Percentiles rank a stretch among this genome's conserved stretches.
Evolutionary conservation across 2,329 filamentous ascomycete species (phyloP).

Genomic region (Lecanicillium sp.): DNA sequence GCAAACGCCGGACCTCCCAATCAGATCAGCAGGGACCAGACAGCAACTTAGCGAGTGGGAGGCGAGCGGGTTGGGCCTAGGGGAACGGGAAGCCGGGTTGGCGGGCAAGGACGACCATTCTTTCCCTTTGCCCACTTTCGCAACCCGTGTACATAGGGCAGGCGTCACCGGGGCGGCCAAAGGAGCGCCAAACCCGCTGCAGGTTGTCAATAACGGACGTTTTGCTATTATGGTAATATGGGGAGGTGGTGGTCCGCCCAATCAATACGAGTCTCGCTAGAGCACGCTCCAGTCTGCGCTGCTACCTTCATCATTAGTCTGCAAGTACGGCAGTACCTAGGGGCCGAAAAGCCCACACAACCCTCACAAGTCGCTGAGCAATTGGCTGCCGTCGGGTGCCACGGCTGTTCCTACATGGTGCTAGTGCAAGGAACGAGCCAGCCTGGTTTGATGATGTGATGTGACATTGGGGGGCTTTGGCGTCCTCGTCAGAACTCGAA

Average conservation of each 20-base stretch:
- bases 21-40: slow-evolving; percentile 1
- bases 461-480: too few species aligned
- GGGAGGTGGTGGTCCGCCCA: neutral
- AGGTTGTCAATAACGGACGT: neutral
- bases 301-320: too few species aligned
- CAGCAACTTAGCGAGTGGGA: neutral
- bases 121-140: neutral
- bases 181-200: too few species aligned
- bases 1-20: neutral
- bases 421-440: neutral
- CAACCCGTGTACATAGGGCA: slow-evolving; percentile 5
- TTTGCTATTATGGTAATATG: neutral
- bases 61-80: neutral
- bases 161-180: slow-evolving; percentile 6
- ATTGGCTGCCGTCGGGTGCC: neutral
- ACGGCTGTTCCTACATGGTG: neutral
- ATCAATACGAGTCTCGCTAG: neutral
- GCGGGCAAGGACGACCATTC: too few species aligned
- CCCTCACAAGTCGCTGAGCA: neutral
- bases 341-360: neutral
- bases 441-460: neutral
- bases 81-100: neutral
- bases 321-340: too few species aligned
- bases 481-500: too few species aligned
- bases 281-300: too few species aligned